Conservation (phyloP, 208 protist genomes). For the Trichomonas vaginalis region DNA sequence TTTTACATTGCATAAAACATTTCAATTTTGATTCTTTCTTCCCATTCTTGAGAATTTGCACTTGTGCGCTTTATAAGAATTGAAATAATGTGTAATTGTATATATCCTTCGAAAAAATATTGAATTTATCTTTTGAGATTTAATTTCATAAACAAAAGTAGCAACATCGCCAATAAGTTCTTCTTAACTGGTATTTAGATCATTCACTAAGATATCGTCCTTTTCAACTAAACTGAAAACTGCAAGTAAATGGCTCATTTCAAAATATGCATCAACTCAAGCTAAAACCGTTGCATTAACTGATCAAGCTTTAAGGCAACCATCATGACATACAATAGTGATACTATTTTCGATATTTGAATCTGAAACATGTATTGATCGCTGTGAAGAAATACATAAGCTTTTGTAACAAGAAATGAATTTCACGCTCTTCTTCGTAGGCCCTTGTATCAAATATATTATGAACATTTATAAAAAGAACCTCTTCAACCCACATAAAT, state of each 20-base stretch:
- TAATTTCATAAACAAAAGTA: neutral
- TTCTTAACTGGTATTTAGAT: neutral
- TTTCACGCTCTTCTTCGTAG: neutral
- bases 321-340: constrained; percentile 3
- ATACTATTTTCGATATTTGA: neutral
- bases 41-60: neutral
- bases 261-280: neutral
- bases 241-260: neutral
- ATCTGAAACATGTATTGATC: neutral
- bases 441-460: too few relatives aligned
- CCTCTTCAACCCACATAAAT: too few relatives aligned
- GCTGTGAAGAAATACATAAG: neutral
- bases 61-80: neutral
- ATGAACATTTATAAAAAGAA: too few relatives aligned
- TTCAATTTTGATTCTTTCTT: neutral
- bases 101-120: neutral
- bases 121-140: neutral
- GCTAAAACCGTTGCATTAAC: neutral
- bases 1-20: too few relatives aligned
- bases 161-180: neutral
- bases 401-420: neutral
- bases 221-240: neutral
- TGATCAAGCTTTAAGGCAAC: neutral
- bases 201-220: neutral
- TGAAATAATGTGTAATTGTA: neutral